Conservation (phyloP, 1,284 basidiomycete genomes). For the Tilletia caries region DNA sequence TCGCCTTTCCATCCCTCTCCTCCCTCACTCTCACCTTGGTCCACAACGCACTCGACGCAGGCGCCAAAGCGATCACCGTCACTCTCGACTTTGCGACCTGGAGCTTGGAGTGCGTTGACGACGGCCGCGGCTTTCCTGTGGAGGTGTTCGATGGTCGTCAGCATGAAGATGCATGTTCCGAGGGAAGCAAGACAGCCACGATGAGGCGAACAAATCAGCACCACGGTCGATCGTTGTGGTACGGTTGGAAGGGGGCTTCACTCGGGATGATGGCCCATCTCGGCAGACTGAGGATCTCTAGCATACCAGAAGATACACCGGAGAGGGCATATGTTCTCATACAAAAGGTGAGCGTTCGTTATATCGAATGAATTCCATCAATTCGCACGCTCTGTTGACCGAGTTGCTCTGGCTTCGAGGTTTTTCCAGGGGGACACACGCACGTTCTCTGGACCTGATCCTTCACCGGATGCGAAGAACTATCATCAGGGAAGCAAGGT, state of each 20-base stretch:
- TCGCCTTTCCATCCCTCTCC: neutral
- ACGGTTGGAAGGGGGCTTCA: neutral
- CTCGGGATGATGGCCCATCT: conserved; percentile 4
- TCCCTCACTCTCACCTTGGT: neutral
- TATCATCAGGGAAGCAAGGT: neutral
- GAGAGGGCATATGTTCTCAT: neutral
- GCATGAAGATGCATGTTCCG: no score
- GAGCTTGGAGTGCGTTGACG: neutral
- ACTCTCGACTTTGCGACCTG: neutral
- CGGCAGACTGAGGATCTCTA: neutral
- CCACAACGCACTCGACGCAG: conserved; percentile 9
- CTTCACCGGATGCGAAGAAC: no score
- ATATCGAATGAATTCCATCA: no score
- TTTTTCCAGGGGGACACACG: neutral
- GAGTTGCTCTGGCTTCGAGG: no score
- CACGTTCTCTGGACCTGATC: neutral
- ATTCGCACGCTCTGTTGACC: neutral
- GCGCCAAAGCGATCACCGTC: neutral
- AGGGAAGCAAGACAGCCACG: no score
- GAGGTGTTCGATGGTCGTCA: no score
- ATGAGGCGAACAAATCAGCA: no score
- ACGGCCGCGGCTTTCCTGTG: neutral
- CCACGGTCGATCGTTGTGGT: neutral
- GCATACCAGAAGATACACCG: neutral
- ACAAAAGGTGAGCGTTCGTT: neutral